These are phyloP conservation scores for Cardamine occulta DNA, from an alignment of 345 rosid genomes.

Conservation along the genomic window DNA sequence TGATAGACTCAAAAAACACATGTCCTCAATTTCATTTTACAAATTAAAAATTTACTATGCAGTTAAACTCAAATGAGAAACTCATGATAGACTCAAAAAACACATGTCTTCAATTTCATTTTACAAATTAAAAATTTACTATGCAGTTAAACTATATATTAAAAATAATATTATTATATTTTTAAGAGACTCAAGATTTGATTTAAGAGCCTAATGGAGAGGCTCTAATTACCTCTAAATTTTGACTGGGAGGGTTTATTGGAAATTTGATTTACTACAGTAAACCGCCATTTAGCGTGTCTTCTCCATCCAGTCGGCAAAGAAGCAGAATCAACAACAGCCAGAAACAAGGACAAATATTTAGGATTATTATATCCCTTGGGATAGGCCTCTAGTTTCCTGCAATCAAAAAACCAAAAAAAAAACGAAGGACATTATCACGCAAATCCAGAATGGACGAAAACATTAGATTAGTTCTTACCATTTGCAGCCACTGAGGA, in stretches of 20 bases:
- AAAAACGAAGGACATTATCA: not conserved
- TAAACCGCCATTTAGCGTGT: slow-evolving; percentile 65
- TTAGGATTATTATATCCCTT: slow-evolving; percentile 73
- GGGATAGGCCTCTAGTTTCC: slow-evolving; percentile 74
- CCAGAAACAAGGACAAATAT: slow-evolving; percentile 66
- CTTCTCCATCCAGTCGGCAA: slow-evolving; percentile 82
- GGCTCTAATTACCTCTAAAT: not conserved
- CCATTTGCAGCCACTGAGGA: slow-evolving; percentile 16
- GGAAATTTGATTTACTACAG: slow-evolving; percentile 61
- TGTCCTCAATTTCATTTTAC: too few relatives aligned
- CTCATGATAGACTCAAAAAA: too few relatives aligned
- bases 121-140: too few relatives aligned
- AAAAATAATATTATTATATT: too few relatives aligned
- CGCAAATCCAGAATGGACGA: not conserved
- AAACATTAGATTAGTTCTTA: not conserved
- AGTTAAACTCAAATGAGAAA: too few relatives aligned
- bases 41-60: too few relatives aligned
- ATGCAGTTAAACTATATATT: too few relatives aligned
- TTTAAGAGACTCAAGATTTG: too few relatives aligned
- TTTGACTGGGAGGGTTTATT: slow-evolving; percentile 46
- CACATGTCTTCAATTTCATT: too few relatives aligned
- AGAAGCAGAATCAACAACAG: slow-evolving; percentile 60
- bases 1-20: too few relatives aligned
- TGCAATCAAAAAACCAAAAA: slow-evolving; percentile 28
- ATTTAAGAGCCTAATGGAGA: too few relatives aligned